Percentiles rank a stretch among this genome's conserved stretches.
phyloP scores from a whole-genome alignment of 2,329 filamentous ascomycete species.

The Epichloe amarillans region DNA sequence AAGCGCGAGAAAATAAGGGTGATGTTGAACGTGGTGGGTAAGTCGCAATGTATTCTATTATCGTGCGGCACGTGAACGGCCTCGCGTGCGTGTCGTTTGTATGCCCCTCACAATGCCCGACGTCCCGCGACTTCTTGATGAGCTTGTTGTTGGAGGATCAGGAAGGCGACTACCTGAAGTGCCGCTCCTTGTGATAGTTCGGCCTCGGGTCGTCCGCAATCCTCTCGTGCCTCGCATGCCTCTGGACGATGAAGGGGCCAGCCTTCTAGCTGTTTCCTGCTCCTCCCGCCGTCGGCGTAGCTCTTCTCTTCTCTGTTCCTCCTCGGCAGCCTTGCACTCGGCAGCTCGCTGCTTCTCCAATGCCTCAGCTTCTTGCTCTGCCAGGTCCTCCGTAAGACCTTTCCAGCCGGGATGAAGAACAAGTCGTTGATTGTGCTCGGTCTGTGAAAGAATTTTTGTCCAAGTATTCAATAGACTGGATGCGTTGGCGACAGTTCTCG shows the following conservation, averaged over 20 bases:
- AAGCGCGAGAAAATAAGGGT: not conserved
- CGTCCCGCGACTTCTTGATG: slow-evolving; percentile 18
- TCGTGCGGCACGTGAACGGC: slow-evolving; percentile 21
- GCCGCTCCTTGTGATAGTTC: slow-evolving; percentile 15
- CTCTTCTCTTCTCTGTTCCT: slow-evolving; percentile 64
- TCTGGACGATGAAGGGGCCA: slow-evolving; percentile 16
- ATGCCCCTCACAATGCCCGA: slow-evolving; percentile 23
- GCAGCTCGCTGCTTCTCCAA: slow-evolving; percentile 60
- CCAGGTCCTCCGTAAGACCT: slow-evolving; percentile 72
- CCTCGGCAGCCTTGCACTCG: slow-evolving; percentile 63
- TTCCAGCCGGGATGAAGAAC: slow-evolving; percentile 83
- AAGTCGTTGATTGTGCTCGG: slow-evolving; percentile 90
- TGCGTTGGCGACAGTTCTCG: slow-evolving; percentile 71
- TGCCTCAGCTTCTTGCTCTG: slow-evolving; percentile 75
- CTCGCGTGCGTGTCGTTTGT: slow-evolving; percentile 17
- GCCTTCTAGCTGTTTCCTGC: slow-evolving; percentile 31
- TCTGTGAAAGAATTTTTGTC: slow-evolving; percentile 92
- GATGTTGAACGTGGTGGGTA: not conserved
- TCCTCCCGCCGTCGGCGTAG: slow-evolving; percentile 50
- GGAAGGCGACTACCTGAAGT: slow-evolving; percentile 16
- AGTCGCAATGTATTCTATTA: slow-evolving; percentile 2
- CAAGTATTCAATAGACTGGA: slow-evolving; percentile 87
- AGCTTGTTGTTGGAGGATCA: slow-evolving; percentile 14
- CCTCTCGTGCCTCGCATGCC: slow-evolving; percentile 19
- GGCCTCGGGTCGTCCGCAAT: slow-evolving; percentile 14